phyloP scores from a whole-genome alignment of 2,329 filamentous ascomycete genomes.

The Epichloe glyceriae region DNA sequence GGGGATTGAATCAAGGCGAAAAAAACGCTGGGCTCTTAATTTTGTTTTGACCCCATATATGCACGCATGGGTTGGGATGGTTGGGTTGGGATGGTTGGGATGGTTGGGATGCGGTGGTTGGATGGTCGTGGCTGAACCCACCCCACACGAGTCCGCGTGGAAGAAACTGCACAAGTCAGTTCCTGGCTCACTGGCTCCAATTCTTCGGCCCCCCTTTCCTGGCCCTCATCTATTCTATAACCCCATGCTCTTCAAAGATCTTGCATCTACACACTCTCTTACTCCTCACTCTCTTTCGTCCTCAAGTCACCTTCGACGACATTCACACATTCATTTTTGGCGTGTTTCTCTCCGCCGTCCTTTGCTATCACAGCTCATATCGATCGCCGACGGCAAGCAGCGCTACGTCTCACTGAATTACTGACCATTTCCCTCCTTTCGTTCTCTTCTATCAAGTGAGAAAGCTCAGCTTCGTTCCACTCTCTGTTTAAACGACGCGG shows the following conservation, averaged over 20 bases:
- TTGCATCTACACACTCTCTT: background rate
- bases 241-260: conserved; percentile 8
- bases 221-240: conserved; percentile 6
- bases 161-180: conserved; percentile 1
- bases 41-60: background rate
- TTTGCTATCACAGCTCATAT: conserved; percentile 7
- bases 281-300: background rate
- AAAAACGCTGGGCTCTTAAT: background rate
- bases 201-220: conserved; percentile 6
- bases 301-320: conserved; percentile 1
- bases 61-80: background rate
- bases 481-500: conserved; percentile 11
- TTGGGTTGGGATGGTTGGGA: no score
- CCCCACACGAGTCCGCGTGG: background rate
- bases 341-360: conserved; percentile 4
- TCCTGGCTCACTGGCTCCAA: conserved; percentile 2
- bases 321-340: conserved; percentile 18
- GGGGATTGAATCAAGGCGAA: background rate
- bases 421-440: conserved; percentile 10
- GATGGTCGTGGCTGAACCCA: background rate
- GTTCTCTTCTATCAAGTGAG: conserved; percentile 15
- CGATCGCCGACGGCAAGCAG: conserved; percentile 7
- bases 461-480: conserved; percentile 19
- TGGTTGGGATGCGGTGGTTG: background rate
- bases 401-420: conserved; percentile 7